phyloP scores from a whole-genome alignment of 345 rosid genomes.

The Tarenaya hassleriana region DNA sequence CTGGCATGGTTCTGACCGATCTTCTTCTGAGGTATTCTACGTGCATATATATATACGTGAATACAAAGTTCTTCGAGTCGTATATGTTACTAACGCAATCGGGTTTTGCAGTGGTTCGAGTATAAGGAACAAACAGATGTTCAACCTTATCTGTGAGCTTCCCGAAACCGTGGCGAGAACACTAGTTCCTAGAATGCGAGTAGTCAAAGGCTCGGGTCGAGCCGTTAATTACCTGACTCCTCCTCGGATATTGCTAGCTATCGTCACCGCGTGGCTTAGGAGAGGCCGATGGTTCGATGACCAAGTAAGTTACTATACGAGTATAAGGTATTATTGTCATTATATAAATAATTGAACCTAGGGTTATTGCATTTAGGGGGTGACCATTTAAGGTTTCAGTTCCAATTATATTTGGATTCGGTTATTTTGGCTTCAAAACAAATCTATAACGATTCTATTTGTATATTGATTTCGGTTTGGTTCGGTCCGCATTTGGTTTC shows the following conservation, averaged over 20 bases:
- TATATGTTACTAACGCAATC: not conserved
- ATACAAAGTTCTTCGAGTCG: not conserved
- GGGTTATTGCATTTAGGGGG: too few relatives aligned
- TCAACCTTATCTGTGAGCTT: conserved; percentile 86
- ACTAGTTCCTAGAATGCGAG: conserved; percentile 81
- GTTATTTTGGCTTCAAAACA: too few relatives aligned
- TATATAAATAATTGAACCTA: too few relatives aligned
- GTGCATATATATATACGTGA: not conserved
- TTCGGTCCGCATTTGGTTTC: too few relatives aligned
- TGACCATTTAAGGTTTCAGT: not conserved
- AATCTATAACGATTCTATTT: too few relatives aligned
- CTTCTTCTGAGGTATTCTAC: conserved; percentile 68
- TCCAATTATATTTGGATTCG: too few relatives aligned
- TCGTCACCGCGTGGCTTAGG: conserved; percentile 86
- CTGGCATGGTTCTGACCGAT: conserved; percentile 96
- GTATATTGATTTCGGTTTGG: not conserved
- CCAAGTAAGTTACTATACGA: conserved; percentile 42
- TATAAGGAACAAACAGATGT: conserved; percentile 71
- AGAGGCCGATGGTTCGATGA: conserved; percentile 95
- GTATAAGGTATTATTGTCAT: too few relatives aligned
- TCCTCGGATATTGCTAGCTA: conserved; percentile 85
- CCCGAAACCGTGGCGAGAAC: conserved; percentile 96
- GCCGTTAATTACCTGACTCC: conserved; percentile 79
- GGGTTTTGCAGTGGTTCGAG: conserved; percentile 66
- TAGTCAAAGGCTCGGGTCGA: conserved; percentile 76